Evolutionary conservation across 1,139 yeast species (phyloP).

Genomic region (Barnettozyma hawaiiensis): DNA sequence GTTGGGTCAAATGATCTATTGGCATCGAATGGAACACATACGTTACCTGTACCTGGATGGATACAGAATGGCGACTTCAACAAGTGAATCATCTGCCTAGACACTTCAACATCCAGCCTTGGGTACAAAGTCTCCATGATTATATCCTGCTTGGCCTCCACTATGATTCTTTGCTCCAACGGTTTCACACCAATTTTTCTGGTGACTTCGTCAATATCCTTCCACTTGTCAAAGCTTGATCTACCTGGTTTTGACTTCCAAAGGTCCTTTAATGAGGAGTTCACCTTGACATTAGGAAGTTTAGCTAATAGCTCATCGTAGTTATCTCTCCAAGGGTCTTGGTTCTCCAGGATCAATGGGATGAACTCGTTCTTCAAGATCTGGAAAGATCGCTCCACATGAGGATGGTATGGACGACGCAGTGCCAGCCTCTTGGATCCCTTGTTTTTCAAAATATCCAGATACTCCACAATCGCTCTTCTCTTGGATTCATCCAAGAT

Average conservation of each 20-base stretch:
- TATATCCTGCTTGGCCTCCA: conserved; percentile 79
- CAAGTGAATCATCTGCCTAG: conserved; percentile 84
- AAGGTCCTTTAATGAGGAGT: conserved; percentile 48
- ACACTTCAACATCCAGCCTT: conserved; percentile 86
- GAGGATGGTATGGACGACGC: conserved; percentile 87
- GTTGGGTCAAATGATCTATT: conserved; percentile 64
- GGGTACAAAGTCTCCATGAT: conserved; percentile 83
- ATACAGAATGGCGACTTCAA: conserved; percentile 97
- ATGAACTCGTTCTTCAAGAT: conserved; percentile 59
- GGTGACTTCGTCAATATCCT: conserved; percentile 61
- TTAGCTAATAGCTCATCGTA: conserved; percentile 55
- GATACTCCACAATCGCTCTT: conserved; percentile 73
- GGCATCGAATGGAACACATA: conserved; percentile 91
- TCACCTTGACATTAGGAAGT: conserved; percentile 49
- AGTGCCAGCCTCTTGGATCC: conserved; percentile 44
- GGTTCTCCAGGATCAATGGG: conserved; percentile 65
- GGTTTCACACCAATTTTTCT: conserved; percentile 32
- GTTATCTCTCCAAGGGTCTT: conserved; percentile 72
- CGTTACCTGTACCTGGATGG: conserved; percentile 96
- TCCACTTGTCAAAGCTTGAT: conserved; percentile 65
- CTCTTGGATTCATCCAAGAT: conserved; percentile 66
- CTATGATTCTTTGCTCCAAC: conserved; percentile 34
- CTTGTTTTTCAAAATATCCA: conserved; percentile 65
- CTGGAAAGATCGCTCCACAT: conserved; percentile 67
- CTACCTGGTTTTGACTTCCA: conserved; percentile 46